Conservation (phyloP, 768 basidiomycete genomes). For the Boletus patriciae region DNA sequence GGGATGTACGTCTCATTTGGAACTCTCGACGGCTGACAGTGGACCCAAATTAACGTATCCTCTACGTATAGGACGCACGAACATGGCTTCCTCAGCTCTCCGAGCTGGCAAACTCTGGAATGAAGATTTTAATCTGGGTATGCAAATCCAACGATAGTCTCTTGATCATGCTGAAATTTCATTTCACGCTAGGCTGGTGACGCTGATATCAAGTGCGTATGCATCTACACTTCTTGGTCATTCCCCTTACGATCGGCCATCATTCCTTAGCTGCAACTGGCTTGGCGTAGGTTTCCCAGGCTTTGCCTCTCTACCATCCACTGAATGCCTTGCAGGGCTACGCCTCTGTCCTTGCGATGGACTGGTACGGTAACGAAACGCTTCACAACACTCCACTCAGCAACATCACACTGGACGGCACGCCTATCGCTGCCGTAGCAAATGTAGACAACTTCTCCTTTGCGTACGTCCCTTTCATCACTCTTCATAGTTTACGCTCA, state of each 20-base stretch:
- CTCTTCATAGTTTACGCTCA: background rate
- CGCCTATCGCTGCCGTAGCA: slow-evolving; percentile 55
- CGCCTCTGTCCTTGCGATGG: slow-evolving; percentile 43
- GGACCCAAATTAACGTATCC: background rate
- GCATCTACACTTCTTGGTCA: background rate
- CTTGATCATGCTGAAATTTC: background rate
- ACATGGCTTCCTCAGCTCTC: slow-evolving; percentile 40
- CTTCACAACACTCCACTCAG: slow-evolving; percentile 41
- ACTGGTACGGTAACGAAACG: slow-evolving; percentile 45
- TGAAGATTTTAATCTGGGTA: slow-evolving; percentile 46
- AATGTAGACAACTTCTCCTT: slow-evolving; percentile 69
- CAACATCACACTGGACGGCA: slow-evolving; percentile 58
- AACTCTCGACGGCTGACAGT: background rate
- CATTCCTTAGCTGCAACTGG: slow-evolving; percentile 18
- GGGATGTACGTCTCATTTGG: slow-evolving; percentile 52
- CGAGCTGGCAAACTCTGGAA: slow-evolving; percentile 34
- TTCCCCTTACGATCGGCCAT: slow-evolving; percentile 1
- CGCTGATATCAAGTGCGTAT: slow-evolving; percentile 27
- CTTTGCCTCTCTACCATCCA: background rate
- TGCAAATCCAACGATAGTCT: background rate
- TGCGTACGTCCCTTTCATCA: slow-evolving; percentile 46
- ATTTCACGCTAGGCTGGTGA: slow-evolving; percentile 18
- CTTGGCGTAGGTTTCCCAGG: slow-evolving; percentile 34
- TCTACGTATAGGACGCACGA: slow-evolving; percentile 36
- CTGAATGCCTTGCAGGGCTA: slow-evolving; percentile 25